Percentiles rank a stretch among this genome's conserved stretches.
phyloP scores from a whole-genome alignment of 169 alveolate genomes.

The Cryptosporidium sp. region DNA sequence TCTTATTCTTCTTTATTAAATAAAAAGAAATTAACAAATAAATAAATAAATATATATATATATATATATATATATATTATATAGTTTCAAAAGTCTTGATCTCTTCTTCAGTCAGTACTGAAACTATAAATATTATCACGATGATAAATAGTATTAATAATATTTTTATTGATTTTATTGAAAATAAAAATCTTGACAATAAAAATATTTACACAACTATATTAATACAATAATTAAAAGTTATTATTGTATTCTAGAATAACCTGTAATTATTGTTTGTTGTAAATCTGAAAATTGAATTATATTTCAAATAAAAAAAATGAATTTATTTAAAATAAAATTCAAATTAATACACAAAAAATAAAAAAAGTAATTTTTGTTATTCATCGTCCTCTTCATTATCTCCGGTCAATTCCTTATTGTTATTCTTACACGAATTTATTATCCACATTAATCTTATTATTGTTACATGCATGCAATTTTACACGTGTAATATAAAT shows the following conservation, averaged over 20 bases:
- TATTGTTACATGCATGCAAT: conserved; percentile 50
- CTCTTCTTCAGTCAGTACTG: background rate
- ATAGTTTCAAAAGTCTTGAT: background rate
- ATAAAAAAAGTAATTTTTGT: background rate
- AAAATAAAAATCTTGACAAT: too few species aligned
- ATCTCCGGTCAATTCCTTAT: background rate
- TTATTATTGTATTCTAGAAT: background rate
- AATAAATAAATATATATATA: background rate
- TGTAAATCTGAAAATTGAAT: background rate
- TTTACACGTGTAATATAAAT: background rate
- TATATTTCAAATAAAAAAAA: background rate
- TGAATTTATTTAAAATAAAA: background rate
- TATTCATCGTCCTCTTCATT: background rate
- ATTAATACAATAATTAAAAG: background rate
- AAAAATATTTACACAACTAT: background rate
- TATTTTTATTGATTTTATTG: conserved; percentile 2
- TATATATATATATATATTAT: background rate
- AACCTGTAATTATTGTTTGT: conserved; percentile 7
- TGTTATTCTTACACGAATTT: background rate
- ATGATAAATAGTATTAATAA: conserved; percentile 15
- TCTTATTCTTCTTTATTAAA: background rate
- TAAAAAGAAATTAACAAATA: background rate
- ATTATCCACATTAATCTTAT: conserved; percentile 39
- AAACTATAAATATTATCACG: conserved; percentile 20
- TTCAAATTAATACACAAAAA: conserved; percentile 7